Percentiles rank a stretch among this genome's conserved stretches.
phyloP scores from a whole-genome alignment of 177 flowering plant genomes.

The Vitis hybrid region DNA sequence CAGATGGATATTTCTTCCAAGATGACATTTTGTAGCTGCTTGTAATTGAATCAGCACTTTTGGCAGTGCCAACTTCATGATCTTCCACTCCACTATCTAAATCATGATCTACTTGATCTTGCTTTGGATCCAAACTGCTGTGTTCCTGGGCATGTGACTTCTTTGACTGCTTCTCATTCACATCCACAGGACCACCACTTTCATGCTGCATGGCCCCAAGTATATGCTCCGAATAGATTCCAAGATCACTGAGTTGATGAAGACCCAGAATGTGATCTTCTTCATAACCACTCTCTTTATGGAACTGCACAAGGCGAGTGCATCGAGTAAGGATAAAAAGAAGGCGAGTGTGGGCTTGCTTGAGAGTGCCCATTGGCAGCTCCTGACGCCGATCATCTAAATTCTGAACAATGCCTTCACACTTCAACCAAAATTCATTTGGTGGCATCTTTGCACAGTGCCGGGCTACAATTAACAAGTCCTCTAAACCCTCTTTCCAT shows the following conservation, averaged over 20 bases:
- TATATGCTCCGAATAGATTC: constrained; percentile 67
- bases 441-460: constrained; percentile 83
- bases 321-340: constrained; percentile 95
- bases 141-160: constrained; percentile 36
- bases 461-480: constrained; percentile 71
- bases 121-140: constrained; percentile 23
- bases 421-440: constrained; percentile 86
- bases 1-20: constrained; percentile 92
- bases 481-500: constrained; percentile 76
- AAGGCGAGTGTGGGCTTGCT: constrained; percentile 84
- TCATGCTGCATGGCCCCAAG: constrained; percentile 29
- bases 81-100: constrained; percentile 29
- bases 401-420: constrained; percentile 88
- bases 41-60: constrained; percentile 64
- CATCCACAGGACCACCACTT: constrained; percentile 28
- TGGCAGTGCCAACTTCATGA: constrained; percentile 61
- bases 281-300: constrained; percentile 82
- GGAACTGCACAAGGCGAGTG: constrained; percentile 90
- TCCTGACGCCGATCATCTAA: constrained; percentile 95
- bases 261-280: constrained; percentile 71
- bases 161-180: constrained; percentile 32
- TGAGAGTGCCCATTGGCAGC: constrained; percentile 74
- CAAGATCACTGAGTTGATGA: constrained; percentile 93
- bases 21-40: constrained; percentile 85
- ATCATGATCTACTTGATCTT: constrained; percentile 33